These are phyloP conservation scores for Kregervanrija fluxuum DNA, from an alignment of 805 yeast genomes.

Conservation along the genomic window DNA sequence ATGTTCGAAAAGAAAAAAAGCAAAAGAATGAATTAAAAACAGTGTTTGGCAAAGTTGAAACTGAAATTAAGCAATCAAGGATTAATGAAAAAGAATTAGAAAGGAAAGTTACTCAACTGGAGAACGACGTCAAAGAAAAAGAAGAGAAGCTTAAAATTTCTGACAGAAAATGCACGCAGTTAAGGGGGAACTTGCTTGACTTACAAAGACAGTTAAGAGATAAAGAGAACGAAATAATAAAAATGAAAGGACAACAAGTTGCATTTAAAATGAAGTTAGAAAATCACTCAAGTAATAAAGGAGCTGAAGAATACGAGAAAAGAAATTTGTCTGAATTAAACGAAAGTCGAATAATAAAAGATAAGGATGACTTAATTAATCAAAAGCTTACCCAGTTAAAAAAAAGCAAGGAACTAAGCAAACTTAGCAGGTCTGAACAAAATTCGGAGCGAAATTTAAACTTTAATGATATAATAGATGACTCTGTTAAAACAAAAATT, in stretches of 20 bases:
- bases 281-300: not conserved
- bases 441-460: too few relatives aligned
- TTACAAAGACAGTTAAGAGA: constrained; percentile 1
- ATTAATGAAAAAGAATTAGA: not conserved
- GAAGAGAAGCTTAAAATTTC: not conserved
- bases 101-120: not conserved
- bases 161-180: not conserved
- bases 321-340: too few relatives aligned
- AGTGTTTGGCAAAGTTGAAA: not conserved
- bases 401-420: too few relatives aligned
- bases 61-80: not conserved
- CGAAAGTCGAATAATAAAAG: too few relatives aligned
- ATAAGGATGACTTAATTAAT: too few relatives aligned
- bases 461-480: too few relatives aligned
- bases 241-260: constrained; percentile 1
- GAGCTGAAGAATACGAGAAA: not conserved
- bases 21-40: not conserved
- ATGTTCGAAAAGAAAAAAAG: constrained; percentile 3
- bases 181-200: not conserved
- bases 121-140: constrained; percentile 1
- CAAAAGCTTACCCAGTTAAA: too few relatives aligned
- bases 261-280: constrained; percentile 7
- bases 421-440: too few relatives aligned
- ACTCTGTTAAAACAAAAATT: too few relatives aligned
- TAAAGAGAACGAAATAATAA: constrained; percentile 5